Conservation (phyloP, 1,139 yeast species). For the Suhomyces anneliseae region DNA sequence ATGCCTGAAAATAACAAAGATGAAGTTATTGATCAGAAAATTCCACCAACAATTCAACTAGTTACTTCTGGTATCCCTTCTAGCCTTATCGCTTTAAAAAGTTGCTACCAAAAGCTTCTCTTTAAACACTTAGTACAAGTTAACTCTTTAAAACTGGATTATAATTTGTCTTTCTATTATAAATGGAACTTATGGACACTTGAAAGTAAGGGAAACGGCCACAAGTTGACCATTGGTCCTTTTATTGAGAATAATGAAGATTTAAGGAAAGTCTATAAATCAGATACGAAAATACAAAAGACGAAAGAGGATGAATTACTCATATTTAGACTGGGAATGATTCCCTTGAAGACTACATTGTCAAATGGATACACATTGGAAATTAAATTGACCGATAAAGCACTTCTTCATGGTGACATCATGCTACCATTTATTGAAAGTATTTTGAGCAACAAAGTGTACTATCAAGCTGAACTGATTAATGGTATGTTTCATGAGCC, state of each 20-base stretch:
- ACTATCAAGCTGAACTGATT: constrained; percentile 4
- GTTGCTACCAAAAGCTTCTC: constrained; percentile 10
- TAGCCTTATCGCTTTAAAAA: constrained; percentile 7
- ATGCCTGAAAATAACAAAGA: no score
- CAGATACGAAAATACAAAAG: not conserved
- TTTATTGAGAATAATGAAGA: constrained; percentile 9
- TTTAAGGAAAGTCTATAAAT: constrained; percentile 3
- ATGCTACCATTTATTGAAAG: constrained; percentile 6
- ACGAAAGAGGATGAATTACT: not conserved
- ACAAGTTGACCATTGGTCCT: constrained; percentile 2
- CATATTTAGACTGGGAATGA: constrained; percentile 13
- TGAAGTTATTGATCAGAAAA: not conserved
- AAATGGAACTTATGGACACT: constrained; percentile 13
- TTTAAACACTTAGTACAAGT: constrained; percentile 3
- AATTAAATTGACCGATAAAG: constrained; percentile 7
- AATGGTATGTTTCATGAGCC: not conserved
- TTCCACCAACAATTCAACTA: not conserved
- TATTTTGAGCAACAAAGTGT: constrained; percentile 10
- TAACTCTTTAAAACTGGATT: not conserved
- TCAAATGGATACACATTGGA: constrained; percentile 38
- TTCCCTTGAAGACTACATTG: constrained; percentile 21
- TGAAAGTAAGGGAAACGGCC: not conserved
- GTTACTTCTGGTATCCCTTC: constrained; percentile 8
- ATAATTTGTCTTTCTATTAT: constrained; percentile 8
- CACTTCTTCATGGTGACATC: not conserved